Conservation (phyloP, 176 grass and related monocot species). For the Musa troglodytarum region DNA sequence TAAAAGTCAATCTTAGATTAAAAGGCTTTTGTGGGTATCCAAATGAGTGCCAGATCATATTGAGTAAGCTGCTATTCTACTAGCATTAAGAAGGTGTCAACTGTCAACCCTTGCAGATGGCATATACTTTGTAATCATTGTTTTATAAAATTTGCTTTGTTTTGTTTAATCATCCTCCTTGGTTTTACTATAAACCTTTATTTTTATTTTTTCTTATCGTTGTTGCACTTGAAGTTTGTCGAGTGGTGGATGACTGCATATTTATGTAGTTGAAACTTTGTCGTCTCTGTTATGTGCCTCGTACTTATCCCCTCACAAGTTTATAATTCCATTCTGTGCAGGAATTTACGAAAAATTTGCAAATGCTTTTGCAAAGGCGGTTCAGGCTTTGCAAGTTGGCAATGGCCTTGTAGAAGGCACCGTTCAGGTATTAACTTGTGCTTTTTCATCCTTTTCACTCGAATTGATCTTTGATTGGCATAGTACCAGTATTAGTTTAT, state of each 20-base stretch:
- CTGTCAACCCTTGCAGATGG: too few relatives aligned
- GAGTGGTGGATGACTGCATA: background rate
- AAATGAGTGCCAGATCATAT: too few relatives aligned
- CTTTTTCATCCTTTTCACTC: background rate
- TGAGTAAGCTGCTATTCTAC: too few relatives aligned
- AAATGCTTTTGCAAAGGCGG: slow-evolving; percentile 78
- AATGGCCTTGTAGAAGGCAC: slow-evolving; percentile 73
- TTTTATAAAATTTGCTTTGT: too few relatives aligned
- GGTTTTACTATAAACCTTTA: too few relatives aligned
- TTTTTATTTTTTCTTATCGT: background rate
- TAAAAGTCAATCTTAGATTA: too few relatives aligned
- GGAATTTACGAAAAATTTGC: slow-evolving; percentile 96
- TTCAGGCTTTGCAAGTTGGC: slow-evolving; percentile 86
- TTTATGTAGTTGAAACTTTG: background rate
- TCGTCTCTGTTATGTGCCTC: background rate
- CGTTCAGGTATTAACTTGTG: slow-evolving; percentile 46
- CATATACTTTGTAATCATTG: too few relatives aligned
- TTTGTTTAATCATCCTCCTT: too few relatives aligned
- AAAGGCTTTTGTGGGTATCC: too few relatives aligned
- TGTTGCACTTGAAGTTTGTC: background rate
- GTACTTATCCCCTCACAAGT: slow-evolving; percentile 12
- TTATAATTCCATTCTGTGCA: slow-evolving; percentile 23
- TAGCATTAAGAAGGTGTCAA: too few relatives aligned
- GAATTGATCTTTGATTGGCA: background rate
- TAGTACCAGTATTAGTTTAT: background rate